phyloP scores from a whole-genome alignment of 2,329 filamentous ascomycete species.

The Alternaria dauci region DNA sequence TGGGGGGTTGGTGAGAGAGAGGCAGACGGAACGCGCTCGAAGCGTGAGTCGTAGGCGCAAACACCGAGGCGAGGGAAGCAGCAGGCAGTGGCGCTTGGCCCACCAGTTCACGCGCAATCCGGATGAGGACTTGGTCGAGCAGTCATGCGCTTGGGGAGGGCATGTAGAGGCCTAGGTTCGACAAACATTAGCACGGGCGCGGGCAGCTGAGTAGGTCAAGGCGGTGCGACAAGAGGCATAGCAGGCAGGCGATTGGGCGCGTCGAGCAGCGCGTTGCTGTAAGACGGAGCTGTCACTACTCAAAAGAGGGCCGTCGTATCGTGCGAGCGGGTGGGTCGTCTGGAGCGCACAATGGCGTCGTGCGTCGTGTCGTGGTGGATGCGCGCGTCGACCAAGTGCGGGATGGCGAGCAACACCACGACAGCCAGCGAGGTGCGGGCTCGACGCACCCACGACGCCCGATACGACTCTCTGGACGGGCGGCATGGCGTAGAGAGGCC shows the following conservation, averaged over 20 bases:
- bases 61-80: slow-evolving; percentile 22
- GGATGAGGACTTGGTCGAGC: slow-evolving; percentile 29
- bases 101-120: slow-evolving; percentile 37
- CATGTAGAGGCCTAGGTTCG: slow-evolving; percentile 37
- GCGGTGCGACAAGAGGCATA: slow-evolving; percentile 38
- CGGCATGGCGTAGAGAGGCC: slow-evolving; percentile 8
- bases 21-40: slow-evolving; percentile 30
- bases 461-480: slow-evolving; percentile 21
- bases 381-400: slow-evolving; percentile 36
- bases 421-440: slow-evolving; percentile 21
- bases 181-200: slow-evolving; percentile 51
- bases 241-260: slow-evolving; percentile 37
- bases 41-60: slow-evolving; percentile 36
- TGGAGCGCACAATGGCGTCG: slow-evolving; percentile 41
- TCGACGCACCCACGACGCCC: slow-evolving; percentile 26
- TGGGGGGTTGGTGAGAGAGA: slow-evolving; percentile 22
- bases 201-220: slow-evolving; percentile 33
- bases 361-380: slow-evolving; percentile 41
- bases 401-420: slow-evolving; percentile 32
- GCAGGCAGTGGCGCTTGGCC: slow-evolving; percentile 28
- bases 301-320: slow-evolving; percentile 39
- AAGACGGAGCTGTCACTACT: slow-evolving; percentile 51
- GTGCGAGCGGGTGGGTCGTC: slow-evolving; percentile 31
- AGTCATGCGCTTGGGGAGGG: slow-evolving; percentile 39
- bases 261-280: slow-evolving; percentile 43